A percentile compares a stretch with the other conserved stretches of the same genome.
Conservation (phyloP, 306 rosid species). For the Rosa rugosa region DNA sequence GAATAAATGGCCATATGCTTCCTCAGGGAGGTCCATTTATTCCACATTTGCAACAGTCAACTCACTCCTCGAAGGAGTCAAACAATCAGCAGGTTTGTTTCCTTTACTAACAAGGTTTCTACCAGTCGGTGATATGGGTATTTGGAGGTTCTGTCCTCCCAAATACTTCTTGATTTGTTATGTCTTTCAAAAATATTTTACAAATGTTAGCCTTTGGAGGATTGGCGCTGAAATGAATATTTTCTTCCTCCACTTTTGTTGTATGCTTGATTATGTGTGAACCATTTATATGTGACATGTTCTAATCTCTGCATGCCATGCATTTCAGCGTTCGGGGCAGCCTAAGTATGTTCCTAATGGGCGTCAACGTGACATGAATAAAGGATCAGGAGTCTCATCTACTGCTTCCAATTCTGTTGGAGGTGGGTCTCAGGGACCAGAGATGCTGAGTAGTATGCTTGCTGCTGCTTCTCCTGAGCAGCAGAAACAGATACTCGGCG, state of each 20-base stretch:
- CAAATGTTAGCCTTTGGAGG: not conserved
- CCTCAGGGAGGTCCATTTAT: constrained; percentile 48
- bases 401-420: constrained; percentile 47
- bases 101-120: not conserved
- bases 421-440: constrained; percentile 50
- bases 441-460: constrained; percentile 70
- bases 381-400: constrained; percentile 55
- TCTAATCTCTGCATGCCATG: constrained; percentile 23
- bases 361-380: constrained; percentile 48
- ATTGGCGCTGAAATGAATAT: not conserved
- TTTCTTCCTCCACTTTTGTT: not conserved
- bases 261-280: not conserved
- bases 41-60: constrained; percentile 44
- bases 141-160: not conserved
- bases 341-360: constrained; percentile 50
- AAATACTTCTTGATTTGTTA: not conserved
- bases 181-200: not conserved
- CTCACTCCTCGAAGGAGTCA: constrained; percentile 52
- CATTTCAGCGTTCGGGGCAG: constrained; percentile 52
- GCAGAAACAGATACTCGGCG: constrained; percentile 83
- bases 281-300: not conserved
- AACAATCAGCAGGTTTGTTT: constrained; percentile 60
- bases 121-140: not conserved
- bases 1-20: constrained; percentile 54
- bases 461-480: constrained; percentile 70